Base-by-base conservation (phyloP, 225 moss, liverwort and hornwort genomes). In the Pleurozium schreberi region DNA sequence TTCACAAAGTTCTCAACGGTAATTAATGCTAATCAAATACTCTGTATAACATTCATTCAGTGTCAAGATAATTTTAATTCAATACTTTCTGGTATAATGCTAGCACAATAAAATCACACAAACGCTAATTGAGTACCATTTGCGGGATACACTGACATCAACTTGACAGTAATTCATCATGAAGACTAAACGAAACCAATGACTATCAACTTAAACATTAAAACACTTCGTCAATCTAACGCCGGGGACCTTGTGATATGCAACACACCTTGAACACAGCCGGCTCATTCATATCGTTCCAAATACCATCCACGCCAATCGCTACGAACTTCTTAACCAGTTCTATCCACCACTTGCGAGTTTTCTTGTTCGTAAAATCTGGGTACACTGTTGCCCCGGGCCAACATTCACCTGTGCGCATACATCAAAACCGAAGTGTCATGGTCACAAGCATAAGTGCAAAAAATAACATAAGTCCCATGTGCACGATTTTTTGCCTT, bases 241-340 rank as follows among this genome's bases (percentile, higher is more conserved):
- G 62, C 4, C 13, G 45, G 59, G 34, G 36, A 40, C 12, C 57
- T 47, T 47, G 47, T 30, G 22, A 86, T 86, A 52, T 63, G 81
- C 77, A 80, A 38, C 82, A 55, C 76, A 95, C 98, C 96, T 97
- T 94, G 84, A 98, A 98, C 66, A 96, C 96, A 67, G 98, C 89
- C 65, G 98, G 98, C 88, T 99, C 98, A 64, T 99, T 99, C 98
- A 99, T 99, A 67, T 99, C 98, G 79, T 99, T 99, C 98, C 98
- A 99, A 73, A 99, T 96, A n/a, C 98, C 98, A 89, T 97, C 97
- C 42, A 93, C 93, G 52, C 97, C 98, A 66, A 80, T 49, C 14
- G 87, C 88, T 63, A 90, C 90, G 65, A 97, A 97, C 43, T 93
- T 87, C 82, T 94, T 94, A n/a, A 99, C 97, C 19, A 94, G 83